Evolutionary conservation across 495 filamentous ascomycete species (phyloP), one percentile per base, ranked within the genome.

Genomic region (Aspergillus baeticus): DNA sequence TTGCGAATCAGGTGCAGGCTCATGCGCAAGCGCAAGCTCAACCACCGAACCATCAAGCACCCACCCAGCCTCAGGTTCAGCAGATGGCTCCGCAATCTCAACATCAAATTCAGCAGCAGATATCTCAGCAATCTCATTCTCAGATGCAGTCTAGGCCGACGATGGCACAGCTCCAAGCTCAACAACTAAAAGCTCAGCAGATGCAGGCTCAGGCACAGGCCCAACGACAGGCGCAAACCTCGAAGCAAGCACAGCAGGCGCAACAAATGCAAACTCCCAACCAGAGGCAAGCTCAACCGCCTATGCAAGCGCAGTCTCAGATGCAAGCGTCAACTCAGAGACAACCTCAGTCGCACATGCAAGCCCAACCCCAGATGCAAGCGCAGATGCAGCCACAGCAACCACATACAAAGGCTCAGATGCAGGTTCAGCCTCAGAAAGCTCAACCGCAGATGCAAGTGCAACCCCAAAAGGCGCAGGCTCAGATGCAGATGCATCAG

Each of bases 351-450:
- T 36, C 22, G 10, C 56, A 50, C 20, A 5, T 34, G 5, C 60
- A 63, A 34, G 15, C 22, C 21, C 52, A 57, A 31, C 26, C 54
- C 22, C 54, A 49, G 20, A 22, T 22, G 10, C 54, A 57, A 46
- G 55, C 48, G 15, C 55, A 52, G 43, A 33, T 43, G 37, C 23
- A 51, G 23, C 21, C 23, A 17, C 44, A 45, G 14, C 44, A 42
- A n/a, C 14, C 35, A 3, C 34, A 41, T 10, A 51, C 45, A n/a
- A 47, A 48, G 23, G 18, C 49, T 23, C 55, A 50, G 20, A 34
- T 42, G 45, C 54, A 57, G 23, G 39, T 44, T 15, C 46, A 51
- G 39, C 36, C 49, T 8, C 46, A 42, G 36, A 44, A 48, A n/a
- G 43, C 33, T 15, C 48, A 51, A 10, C 53, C 33, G 15, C 48